Conservation (phyloP, 768 basidiomycete genomes). For the Lentinula guzmanii region DNA sequence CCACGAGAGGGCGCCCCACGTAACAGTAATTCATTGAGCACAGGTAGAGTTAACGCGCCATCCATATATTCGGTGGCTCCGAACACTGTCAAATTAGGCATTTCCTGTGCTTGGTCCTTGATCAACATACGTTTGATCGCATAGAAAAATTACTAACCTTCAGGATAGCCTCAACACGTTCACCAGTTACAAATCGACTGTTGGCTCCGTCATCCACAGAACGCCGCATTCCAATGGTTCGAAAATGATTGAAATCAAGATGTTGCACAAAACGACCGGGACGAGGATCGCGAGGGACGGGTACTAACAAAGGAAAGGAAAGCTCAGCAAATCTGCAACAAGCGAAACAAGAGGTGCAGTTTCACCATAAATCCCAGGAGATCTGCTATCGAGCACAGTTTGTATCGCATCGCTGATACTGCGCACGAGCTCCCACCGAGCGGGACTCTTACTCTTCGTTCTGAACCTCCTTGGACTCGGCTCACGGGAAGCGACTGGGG, state of each 20-base stretch:
- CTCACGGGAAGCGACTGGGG: constrained; percentile 77
- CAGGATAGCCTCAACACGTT: constrained; percentile 70
- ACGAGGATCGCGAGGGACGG: constrained; percentile 60
- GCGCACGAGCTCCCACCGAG: constrained; percentile 77
- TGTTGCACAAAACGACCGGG: constrained; percentile 80
- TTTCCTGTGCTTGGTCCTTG: constrained; percentile 51
- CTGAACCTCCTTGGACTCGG: constrained; percentile 75
- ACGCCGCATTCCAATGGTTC: constrained; percentile 93
- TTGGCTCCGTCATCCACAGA: constrained; percentile 85
- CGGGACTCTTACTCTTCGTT: constrained; percentile 74
- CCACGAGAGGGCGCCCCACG: constrained; percentile 71
- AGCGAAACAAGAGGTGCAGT: constrained; percentile 9
- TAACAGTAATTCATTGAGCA: constrained; percentile 86
- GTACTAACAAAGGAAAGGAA: constrained; percentile 39
- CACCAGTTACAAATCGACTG: constrained; percentile 90
- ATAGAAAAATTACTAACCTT: constrained; percentile 43
- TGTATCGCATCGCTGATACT: constrained; percentile 77
- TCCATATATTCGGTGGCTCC: constrained; percentile 99
- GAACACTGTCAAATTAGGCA: constrained; percentile 78
- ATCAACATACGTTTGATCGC: constrained; percentile 4
- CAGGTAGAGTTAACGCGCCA: constrained; percentile 75
- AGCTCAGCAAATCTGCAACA: background rate
- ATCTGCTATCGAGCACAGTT: constrained; percentile 54
- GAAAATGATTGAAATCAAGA: constrained; percentile 94
- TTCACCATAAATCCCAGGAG: constrained; percentile 71